Base-by-base conservation (phyloP, 371 early-diverging fungal species). In the Phascolomyces articulosus region DNA sequence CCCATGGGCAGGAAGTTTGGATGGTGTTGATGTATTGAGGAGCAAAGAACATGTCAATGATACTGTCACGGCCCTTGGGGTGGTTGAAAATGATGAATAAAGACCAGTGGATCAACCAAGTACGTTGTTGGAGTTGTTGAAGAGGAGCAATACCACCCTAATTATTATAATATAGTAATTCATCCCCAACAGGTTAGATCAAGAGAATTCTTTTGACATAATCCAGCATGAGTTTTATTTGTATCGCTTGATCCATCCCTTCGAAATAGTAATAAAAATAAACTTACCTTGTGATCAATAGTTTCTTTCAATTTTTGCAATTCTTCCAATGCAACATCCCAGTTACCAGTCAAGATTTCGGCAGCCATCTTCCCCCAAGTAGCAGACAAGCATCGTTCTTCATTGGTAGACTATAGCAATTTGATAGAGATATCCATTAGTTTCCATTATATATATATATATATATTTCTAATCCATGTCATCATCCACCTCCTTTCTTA, bases 11-110 rank as follows among this genome's bases (percentile, higher is more conserved):
- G 6, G 95, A 84, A 8, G 94, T 95, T 75, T 96, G 96, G 68
- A 97, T 96, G 24, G 96, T 93, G 88, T 93, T 96, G 82, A 96
- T 88, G 82, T 95, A 97, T 66, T 88, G 87, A 57, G 96, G 93
- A 60, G 90, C 89, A 77, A 96, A 85, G 84, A 96, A 94, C 73
- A 96, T 85, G 72, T 97, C 97, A 55, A 95, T 85, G 66, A 96
- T 89, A 63, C 86, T 92, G 75, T 97, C 97, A 61, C 94, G 93
- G 29, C 97, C 96, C 77, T 92, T 91, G 56, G 95, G 93, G 77
- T 97, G 96, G 84, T 96, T 96, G 86, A 97, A 97, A 84, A 95
- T 95, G 34, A 97, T 94, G 75, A 96, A 96, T 66, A 97, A 82
- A 27, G 95, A 92, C 96, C 97, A 96, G 86, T 96, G 96, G 72